Conservation (phyloP, 2,329 filamentous ascomycete genomes). For the Calonectria fujianensis region DNA sequence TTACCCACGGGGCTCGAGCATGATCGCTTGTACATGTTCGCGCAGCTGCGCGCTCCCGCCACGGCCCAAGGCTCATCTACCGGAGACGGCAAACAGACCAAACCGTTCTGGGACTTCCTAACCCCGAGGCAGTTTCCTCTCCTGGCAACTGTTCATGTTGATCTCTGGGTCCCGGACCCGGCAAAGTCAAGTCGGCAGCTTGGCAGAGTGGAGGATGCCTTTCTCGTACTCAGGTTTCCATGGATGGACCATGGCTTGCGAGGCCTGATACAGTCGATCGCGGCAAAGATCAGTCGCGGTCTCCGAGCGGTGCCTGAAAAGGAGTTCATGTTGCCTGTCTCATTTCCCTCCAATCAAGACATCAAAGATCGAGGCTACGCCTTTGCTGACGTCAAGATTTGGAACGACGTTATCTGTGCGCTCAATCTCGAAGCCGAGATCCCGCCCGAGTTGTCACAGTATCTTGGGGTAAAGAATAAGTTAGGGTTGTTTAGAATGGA, state of each 20-base stretch:
- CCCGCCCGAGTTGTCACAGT: slow-evolving; percentile 77
- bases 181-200: slow-evolving; percentile 71
- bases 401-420: slow-evolving; percentile 74
- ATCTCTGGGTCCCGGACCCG: slow-evolving; percentile 82
- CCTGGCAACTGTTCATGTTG: slow-evolving; percentile 81
- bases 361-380: slow-evolving; percentile 76
- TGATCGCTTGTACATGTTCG: slow-evolving; percentile 90
- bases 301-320: slow-evolving; percentile 72
- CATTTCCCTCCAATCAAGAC: slow-evolving; percentile 74
- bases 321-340: slow-evolving; percentile 80
- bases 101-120: slow-evolving; percentile 80
- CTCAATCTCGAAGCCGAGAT: slow-evolving; percentile 76
- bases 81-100: slow-evolving; percentile 53
- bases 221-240: slow-evolving; percentile 81
- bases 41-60: slow-evolving; percentile 67
- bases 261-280: slow-evolving; percentile 66
- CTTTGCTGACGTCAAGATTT: slow-evolving; percentile 78
- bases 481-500: slow-evolving; percentile 82
- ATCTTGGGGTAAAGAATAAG: slow-evolving; percentile 79
- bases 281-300: slow-evolving; percentile 72
- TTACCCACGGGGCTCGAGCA: slow-evolving; percentile 82
- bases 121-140: slow-evolving; percentile 81
- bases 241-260: slow-evolving; percentile 71
- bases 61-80: slow-evolving; percentile 26
- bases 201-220: slow-evolving; percentile 72